Evolutionary conservation across 2,329 filamentous ascomycete genomes (phyloP).

Genomic region (Elsinoe arachidis): DNA sequence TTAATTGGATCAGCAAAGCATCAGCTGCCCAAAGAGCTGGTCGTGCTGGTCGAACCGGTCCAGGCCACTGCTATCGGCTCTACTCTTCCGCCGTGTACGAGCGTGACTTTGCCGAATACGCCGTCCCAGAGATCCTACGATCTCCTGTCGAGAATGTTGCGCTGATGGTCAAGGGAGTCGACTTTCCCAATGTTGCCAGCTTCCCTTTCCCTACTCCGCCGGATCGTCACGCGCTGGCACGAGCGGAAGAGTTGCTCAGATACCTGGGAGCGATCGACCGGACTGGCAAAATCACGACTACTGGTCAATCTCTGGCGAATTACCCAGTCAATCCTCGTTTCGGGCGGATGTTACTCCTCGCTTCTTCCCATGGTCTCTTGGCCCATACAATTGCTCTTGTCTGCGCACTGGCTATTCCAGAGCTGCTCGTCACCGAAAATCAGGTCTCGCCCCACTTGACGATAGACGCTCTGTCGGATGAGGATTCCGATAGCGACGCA

Average conservation of each 20-base stretch:
- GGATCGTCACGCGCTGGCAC: slow-evolving; percentile 63
- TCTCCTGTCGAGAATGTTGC: slow-evolving; percentile 88
- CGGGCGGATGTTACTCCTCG: slow-evolving; percentile 82
- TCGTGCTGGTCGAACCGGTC: slow-evolving; percentile 88
- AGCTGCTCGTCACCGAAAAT: slow-evolving; percentile 76
- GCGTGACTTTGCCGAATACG: slow-evolving; percentile 76
- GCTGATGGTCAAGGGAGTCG: slow-evolving; percentile 90
- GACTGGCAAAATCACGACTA: slow-evolving; percentile 62
- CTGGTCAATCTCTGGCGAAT: slow-evolving; percentile 73
- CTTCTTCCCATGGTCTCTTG: slow-evolving; percentile 71
- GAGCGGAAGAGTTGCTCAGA: slow-evolving; percentile 75
- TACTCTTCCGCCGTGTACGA: slow-evolving; percentile 95
- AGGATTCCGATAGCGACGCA: slow-evolving; percentile 14
- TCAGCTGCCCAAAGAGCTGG: slow-evolving; percentile 86
- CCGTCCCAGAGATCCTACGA: slow-evolving; percentile 77
- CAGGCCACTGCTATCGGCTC: slow-evolving; percentile 88
- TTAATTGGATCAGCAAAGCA: slow-evolving; percentile 96
- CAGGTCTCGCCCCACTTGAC: slow-evolving; percentile 43
- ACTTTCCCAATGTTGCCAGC: slow-evolving; percentile 78
- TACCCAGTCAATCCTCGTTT: slow-evolving; percentile 89
- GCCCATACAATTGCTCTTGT: slow-evolving; percentile 83
- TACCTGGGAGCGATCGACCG: slow-evolving; percentile 72
- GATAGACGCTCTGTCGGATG: slow-evolving; percentile 26
- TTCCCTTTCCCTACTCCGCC: slow-evolving; percentile 95
- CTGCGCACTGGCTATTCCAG: slow-evolving; percentile 76